phyloP scores from a whole-genome alignment of 257 asterid species.

The Marsdenia floribunda region DNA sequence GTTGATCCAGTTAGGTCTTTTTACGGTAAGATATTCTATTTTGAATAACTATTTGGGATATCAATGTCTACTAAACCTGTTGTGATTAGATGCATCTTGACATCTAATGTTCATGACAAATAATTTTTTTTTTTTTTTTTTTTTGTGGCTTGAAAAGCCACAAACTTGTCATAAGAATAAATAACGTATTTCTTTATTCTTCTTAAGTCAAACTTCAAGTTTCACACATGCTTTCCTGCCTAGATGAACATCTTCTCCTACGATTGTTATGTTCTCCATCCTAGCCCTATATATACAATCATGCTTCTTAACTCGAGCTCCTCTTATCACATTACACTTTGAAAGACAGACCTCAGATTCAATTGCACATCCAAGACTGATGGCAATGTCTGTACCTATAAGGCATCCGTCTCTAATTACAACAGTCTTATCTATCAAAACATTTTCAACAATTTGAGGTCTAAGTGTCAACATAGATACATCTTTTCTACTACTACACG shows the following conservation, averaged over 20 bases:
- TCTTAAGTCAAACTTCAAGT: too few species aligned
- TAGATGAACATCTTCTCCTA: constrained; percentile 30
- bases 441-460: constrained; percentile 52
- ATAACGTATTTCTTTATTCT: too few species aligned
- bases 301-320: constrained; percentile 65
- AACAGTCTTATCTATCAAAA: constrained; percentile 58
- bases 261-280: constrained; percentile 35
- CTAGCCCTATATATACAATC: constrained; percentile 37
- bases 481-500: constrained; percentile 22
- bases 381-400: constrained; percentile 72
- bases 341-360: constrained; percentile 74
- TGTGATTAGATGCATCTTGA: too few species aligned
- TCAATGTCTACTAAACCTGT: too few species aligned
- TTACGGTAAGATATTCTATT: too few species aligned
- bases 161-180: too few species aligned
- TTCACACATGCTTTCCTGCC: background rate
- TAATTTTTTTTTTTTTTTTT: too few species aligned
- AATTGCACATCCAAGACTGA: constrained; percentile 58
- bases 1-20: too few species aligned
- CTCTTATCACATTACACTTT: constrained; percentile 70
- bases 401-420: constrained; percentile 65
- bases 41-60: too few species aligned
- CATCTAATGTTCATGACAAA: too few species aligned
- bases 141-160: too few species aligned
- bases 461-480: constrained; percentile 50